These are phyloP conservation scores for Croton laevigatus DNA, from an alignment of 441 rosid genomes.

Conservation along the genomic window DNA sequence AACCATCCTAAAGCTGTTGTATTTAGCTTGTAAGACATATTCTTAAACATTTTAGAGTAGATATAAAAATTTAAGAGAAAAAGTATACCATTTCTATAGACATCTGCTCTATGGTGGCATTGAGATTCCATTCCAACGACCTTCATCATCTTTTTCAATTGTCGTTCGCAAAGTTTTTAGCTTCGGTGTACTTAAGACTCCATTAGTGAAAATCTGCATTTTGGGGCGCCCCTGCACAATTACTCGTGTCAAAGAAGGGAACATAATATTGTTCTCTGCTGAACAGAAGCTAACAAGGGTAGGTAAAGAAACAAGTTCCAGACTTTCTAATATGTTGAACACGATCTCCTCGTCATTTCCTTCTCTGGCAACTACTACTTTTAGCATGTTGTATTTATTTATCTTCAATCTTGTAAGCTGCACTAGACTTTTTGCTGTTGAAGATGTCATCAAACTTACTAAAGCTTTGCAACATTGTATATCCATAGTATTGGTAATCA, in stretches of 20 bases:
- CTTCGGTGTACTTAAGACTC: no score
- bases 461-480: constrained; percentile 10
- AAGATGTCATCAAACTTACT: constrained; percentile 11
- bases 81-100: no score
- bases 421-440: constrained; percentile 17
- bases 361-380: constrained; percentile 8
- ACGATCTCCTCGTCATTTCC: not conserved
- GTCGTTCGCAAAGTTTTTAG: no score
- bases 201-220: no score
- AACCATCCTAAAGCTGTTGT: no score
- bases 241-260: not conserved
- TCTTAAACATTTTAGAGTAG: no score
- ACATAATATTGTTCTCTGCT: not conserved
- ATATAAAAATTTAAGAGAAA: no score
- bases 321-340: constrained; percentile 12
- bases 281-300: constrained; percentile 26
- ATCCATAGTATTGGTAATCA: not conserved
- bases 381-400: not conserved
- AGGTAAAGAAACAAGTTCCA: constrained; percentile 9
- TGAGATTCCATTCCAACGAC: no score
- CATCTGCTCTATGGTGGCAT: no score
- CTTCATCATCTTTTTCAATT: no score
- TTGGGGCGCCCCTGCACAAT: not conserved
- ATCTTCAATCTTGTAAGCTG: constrained; percentile 11
- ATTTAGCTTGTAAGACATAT: no score